Base-by-base conservation (phyloP, 352 stramenopile genomes). In the Phytophthora uliginosa region DNA sequence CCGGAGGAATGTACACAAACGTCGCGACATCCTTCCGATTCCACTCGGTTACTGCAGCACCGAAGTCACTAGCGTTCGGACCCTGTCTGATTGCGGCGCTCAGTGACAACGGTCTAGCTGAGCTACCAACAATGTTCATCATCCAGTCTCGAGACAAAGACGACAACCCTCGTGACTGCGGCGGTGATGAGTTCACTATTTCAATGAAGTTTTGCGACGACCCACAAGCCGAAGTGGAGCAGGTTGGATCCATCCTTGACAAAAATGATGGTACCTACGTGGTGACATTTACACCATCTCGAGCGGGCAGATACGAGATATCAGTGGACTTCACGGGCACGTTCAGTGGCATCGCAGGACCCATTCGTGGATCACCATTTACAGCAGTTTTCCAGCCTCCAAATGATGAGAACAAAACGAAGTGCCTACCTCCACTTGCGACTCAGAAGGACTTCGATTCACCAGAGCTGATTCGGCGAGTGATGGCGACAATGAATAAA, bases 201-300 rank as follows among this genome's bases (percentile, higher is more conserved):
- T 73, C 67, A 7, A 58, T 97, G 1, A 86, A 77, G 38, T 59
- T 69, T 52, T 79, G 69, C 76, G 60, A 82, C 66, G 85, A 90
- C 7, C 69, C 79, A 33, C 72, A 75, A 24, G 68, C 69, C 8
- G 89, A 81, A 65, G 58, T 68, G 53, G 75, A 88, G 52, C 73
- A 84, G 15, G 84, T 84, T 67, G 79, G 66, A 26, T 80, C 73
- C 5, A 82, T 95, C 50, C 31, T 81, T 26, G 97, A 99, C 76
- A 95, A 98, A 56, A 86, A 95, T 36, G 94, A 99, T 74, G 97
- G 97, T 40, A 98, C 91, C 4, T 99, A 99, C 62, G 77, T 96
- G 33, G 96, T 99, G 4, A 93, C 92, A 10, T 98, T 98, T 69
- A 91, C 81, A 2, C 86, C 95, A 26, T 83, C 92, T 7, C 69